Evolutionary conservation across 2,329 filamentous ascomycete genomes (phyloP), one percentile per base, ranked within the genome.

Genomic region (Metarhizium robertsii): DNA sequence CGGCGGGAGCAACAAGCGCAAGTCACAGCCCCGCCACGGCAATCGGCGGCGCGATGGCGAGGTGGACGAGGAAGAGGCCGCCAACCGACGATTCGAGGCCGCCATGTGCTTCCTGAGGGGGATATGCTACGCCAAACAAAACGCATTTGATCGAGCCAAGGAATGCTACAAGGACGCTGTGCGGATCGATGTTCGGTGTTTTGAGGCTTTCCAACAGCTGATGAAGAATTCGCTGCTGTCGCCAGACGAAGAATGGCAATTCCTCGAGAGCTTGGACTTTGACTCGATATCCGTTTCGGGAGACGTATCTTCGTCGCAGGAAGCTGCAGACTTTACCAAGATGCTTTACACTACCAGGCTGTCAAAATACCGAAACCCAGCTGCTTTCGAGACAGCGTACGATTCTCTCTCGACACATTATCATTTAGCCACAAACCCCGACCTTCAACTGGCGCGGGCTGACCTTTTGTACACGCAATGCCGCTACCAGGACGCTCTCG

Each of bases 161-260:
- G 92, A 97, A 65, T 97, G 94, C 74, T 99, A 97, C 79, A 97
- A 96, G 74, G 90, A 95, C 65, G 94, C 94, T 2, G 91, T 97
- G 49, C 85, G 89, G 59, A 96, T 99, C 66, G 94, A 99, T 67
- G 92, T 97, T 3, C 92, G 96, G 70, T 99, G 94, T 72, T 97
- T 96, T 67, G 94, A 99, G 71, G 94, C 94, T 0, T 97, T 99
- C 67, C 92, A 96, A 64, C 92, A 97, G 74, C 81, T 99, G 55
- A 96, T 97, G 85, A 90, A 91, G 73, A 99, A 99, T 73, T 89
- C 89, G 20, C 79, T 99, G 59, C 88, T 99, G 83, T 84, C 83
- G 50, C 91, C 92, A 0, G 85, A 89, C 40, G 92, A 96, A 70
- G 92, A 96, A 68, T 90, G 92, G 81, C 81, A 86, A 52, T 96